Percentiles rank a stretch among this genome's conserved stretches.
These are phyloP conservation scores for Geosmithia flava DNA, from an alignment of 2,329 filamentous ascomycete genomes.

Conservation along the genomic window DNA sequence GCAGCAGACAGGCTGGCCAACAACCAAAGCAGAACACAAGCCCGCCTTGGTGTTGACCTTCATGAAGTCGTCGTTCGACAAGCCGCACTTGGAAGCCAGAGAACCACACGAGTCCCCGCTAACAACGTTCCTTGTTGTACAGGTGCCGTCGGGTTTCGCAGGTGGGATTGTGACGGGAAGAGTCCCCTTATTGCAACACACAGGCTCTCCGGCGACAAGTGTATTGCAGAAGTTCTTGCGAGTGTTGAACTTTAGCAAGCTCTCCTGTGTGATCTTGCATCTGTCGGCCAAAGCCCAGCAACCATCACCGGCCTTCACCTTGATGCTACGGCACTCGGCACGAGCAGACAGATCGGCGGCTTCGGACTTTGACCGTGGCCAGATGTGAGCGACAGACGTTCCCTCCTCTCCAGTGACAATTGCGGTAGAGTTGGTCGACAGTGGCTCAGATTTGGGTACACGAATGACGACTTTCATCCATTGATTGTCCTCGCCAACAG, in stretches of 20 bases:
- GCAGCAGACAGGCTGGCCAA: slow-evolving; percentile 23
- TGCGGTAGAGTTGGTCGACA: slow-evolving; percentile 4
- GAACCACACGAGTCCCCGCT: slow-evolving; percentile 19
- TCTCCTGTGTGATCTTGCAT: slow-evolving; percentile 15
- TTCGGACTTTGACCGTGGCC: slow-evolving; percentile 6
- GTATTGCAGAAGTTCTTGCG: slow-evolving; percentile 9
- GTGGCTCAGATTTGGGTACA: slow-evolving; percentile 3
- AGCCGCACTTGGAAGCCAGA: slow-evolving; percentile 22
- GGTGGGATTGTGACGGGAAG: slow-evolving; percentile 7
- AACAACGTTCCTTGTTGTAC: slow-evolving; percentile 15
- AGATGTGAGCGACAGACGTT: slow-evolving; percentile 7
- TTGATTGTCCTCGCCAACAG: slow-evolving; percentile 1
- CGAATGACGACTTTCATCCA: slow-evolving; percentile 8
- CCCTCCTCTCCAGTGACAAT: neutral
- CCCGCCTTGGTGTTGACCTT: slow-evolving; percentile 16
- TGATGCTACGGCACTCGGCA: neutral
- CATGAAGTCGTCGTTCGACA: slow-evolving; percentile 18
- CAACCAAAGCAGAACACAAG: slow-evolving; percentile 14
- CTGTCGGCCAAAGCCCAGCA: slow-evolving; percentile 15
- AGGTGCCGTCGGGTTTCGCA: slow-evolving; percentile 10
- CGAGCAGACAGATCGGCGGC: slow-evolving; percentile 3
- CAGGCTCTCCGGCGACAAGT: slow-evolving; percentile 6
- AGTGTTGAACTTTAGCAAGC: slow-evolving; percentile 18
- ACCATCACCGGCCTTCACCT: slow-evolving; percentile 12
- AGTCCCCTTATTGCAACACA: slow-evolving; percentile 9